These are phyloP conservation scores for Rhizopogon roseolus DNA, from an alignment of 768 basidiomycete genomes.

Conservation along the genomic window DNA sequence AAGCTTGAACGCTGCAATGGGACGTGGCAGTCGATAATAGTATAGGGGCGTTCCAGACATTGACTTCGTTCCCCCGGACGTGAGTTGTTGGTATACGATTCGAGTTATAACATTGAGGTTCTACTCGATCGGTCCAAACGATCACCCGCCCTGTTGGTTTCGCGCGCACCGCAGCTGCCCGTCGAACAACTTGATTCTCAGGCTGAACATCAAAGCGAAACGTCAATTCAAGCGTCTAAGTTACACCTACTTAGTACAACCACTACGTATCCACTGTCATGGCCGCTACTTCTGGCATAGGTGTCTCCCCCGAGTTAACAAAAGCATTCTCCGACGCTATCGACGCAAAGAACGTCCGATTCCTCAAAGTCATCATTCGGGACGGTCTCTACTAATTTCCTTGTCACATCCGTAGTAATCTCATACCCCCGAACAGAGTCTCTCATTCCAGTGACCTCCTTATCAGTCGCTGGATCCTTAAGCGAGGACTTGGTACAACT, in stretches of 20 bases:
- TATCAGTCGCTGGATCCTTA: conserved; percentile 47
- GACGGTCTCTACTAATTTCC: conserved; percentile 50
- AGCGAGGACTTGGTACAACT: conserved; percentile 58
- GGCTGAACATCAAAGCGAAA: neutral
- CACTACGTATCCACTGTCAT: conserved; percentile 29
- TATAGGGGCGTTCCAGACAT: too few species aligned
- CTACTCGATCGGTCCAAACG: too few species aligned
- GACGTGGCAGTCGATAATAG: too few species aligned
- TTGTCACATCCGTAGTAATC: conserved; percentile 9
- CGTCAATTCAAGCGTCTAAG: neutral
- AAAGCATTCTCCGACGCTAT: conserved; percentile 55
- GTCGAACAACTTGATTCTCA: too few species aligned
- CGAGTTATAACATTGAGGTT: too few species aligned
- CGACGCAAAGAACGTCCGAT: conserved; percentile 48
- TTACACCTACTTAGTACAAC: neutral
- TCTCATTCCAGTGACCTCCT: conserved; percentile 54
- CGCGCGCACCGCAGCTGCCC: too few species aligned
- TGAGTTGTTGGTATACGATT: too few species aligned
- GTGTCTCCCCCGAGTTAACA: conserved; percentile 52
- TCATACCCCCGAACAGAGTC: conserved; percentile 46
- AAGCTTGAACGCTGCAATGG: too few species aligned
- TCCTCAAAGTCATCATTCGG: conserved; percentile 72
- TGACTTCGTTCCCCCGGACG: too few species aligned
- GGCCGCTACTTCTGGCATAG: conserved; percentile 74
- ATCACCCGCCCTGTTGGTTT: too few species aligned